phyloP scores from a whole-genome alignment of 2,329 filamentous ascomycete genomes.

The Lizonia empirigonia region DNA sequence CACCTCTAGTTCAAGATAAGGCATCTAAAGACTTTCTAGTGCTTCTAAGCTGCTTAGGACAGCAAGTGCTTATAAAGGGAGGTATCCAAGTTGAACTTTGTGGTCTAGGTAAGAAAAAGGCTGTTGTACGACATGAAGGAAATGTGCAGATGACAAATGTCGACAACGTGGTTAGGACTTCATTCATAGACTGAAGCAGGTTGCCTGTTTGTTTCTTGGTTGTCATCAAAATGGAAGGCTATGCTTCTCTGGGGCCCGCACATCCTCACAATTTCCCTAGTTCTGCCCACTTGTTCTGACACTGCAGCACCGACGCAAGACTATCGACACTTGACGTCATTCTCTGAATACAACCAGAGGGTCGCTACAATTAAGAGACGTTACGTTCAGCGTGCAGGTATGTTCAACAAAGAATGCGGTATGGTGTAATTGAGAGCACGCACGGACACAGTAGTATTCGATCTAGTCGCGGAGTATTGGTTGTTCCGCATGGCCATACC shows the following conservation, averaged over 20 bases:
- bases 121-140: neutral
- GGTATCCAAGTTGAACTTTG: neutral
- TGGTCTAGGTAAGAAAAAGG: neutral
- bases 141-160: neutral
- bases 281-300: neutral
- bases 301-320: neutral
- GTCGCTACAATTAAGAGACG: neutral
- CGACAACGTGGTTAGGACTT: neutral
- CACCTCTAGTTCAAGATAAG: neutral
- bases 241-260: too few relatives aligned
- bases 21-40: neutral
- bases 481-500: too few relatives aligned
- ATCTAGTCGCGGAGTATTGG: too few relatives aligned
- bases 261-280: too few relatives aligned
- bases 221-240: too few relatives aligned
- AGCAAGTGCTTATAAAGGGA: neutral
- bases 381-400: neutral
- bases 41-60: neutral
- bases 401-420: too few relatives aligned
- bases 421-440: too few relatives aligned
- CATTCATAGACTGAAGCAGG: neutral
- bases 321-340: neutral
- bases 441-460: too few relatives aligned
- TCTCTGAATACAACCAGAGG: neutral
- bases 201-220: neutral